Conservation (phyloP, 257 asterid genomes). For the Nicotiana sylvestris region DNA sequence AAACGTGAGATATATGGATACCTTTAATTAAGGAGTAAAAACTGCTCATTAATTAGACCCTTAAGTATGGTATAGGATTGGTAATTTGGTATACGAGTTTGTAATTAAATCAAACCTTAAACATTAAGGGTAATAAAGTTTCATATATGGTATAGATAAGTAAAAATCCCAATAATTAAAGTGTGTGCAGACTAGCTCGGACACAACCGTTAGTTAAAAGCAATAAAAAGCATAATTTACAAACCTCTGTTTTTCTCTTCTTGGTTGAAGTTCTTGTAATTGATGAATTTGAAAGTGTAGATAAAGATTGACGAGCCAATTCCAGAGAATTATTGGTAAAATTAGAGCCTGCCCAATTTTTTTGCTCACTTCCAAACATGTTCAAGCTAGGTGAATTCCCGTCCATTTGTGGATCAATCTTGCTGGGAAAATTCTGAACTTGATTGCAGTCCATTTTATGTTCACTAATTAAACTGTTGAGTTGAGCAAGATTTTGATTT, state of each 20-base stretch:
- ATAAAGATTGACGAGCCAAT: slow-evolving; percentile 11
- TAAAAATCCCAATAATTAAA: no score
- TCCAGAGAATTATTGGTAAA: neutral
- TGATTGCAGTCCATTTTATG: neutral
- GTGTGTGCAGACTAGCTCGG: no score
- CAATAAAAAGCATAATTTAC: neutral
- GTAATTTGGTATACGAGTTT: no score
- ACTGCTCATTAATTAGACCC: no score
- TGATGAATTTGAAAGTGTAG: slow-evolving; percentile 22
- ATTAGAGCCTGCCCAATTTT: slow-evolving; percentile 19
- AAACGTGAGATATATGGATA: no score
- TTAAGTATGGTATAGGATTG: no score
- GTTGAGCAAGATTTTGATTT: slow-evolving; percentile 13
- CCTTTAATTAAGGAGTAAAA: no score
- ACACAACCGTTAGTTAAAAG: neutral
- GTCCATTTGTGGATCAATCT: neutral
- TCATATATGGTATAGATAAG: no score
- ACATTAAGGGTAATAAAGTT: no score
- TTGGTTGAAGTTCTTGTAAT: slow-evolving; percentile 12
- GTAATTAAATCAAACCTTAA: no score
- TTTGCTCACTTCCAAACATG: neutral
- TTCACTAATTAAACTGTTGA: neutral
- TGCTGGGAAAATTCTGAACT: slow-evolving; percentile 1
- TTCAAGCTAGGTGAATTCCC: neutral
- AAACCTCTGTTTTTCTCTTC: slow-evolving; percentile 64